phyloP scores from a whole-genome alignment of 306 rosid genomes.

The Begonia peltatifolia region DNA sequence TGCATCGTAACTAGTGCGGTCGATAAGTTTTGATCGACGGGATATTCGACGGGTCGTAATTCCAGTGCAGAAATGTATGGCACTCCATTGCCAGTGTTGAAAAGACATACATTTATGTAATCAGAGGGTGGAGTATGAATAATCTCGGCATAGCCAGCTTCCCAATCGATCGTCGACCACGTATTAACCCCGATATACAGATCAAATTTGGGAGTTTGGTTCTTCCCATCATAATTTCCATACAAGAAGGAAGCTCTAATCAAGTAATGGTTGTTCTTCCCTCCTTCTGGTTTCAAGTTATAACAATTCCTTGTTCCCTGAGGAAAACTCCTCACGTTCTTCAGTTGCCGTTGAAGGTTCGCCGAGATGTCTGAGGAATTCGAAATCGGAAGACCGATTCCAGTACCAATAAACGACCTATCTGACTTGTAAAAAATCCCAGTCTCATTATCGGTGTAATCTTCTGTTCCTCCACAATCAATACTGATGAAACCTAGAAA shows the following conservation, averaged over 20 bases:
- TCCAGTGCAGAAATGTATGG: slow-evolving; percentile 39
- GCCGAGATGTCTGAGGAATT: neutral
- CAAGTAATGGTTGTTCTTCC: slow-evolving; percentile 18
- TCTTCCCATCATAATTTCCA: slow-evolving; percentile 27
- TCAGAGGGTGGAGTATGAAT: slow-evolving; percentile 18
- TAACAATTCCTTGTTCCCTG: slow-evolving; percentile 34
- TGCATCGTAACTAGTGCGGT: slow-evolving; percentile 2
- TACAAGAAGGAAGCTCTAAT: slow-evolving; percentile 29
- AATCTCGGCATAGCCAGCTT: slow-evolving; percentile 6
- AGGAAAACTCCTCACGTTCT: slow-evolving; percentile 33
- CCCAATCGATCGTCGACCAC: slow-evolving; percentile 12
- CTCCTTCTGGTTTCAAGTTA: slow-evolving; percentile 18
- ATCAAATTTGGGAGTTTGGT: slow-evolving; percentile 15
- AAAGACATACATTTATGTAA: slow-evolving; percentile 24
- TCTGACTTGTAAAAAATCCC: slow-evolving; percentile 16
- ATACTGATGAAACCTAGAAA: slow-evolving; percentile 26
- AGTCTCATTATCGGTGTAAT: slow-evolving; percentile 1
- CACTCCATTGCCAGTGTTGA: slow-evolving; percentile 18
- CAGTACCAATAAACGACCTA: slow-evolving; percentile 11
- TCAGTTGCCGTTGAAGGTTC: neutral
- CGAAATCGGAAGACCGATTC: neutral
- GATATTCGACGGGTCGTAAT: slow-evolving; percentile 14
- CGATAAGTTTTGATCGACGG: slow-evolving; percentile 3
- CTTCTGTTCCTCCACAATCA: slow-evolving; percentile 16
- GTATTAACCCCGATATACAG: slow-evolving; percentile 25